A percentile compares a stretch with the other conserved stretches of the same genome.
Evolutionary conservation across 2,329 filamentous ascomycete species (phyloP).

Genomic region (Colletotrichum zoysiae): DNA sequence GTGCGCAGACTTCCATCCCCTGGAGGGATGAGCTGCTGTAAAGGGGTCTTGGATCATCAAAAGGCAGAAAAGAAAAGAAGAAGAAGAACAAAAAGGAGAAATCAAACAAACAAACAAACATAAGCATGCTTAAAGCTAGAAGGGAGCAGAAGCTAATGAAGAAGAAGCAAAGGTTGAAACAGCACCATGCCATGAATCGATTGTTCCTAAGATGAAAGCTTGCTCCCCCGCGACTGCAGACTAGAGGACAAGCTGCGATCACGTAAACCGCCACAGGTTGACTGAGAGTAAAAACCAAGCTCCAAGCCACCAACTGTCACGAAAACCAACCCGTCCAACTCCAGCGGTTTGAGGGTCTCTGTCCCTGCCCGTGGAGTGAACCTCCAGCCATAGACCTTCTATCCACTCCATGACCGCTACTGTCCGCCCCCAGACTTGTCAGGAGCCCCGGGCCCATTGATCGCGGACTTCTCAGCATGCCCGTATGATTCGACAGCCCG

Average conservation of each 20-base stretch:
- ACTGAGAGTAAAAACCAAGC: background rate
- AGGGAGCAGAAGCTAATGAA: background rate
- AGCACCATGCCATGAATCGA: background rate
- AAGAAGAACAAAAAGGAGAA: background rate
- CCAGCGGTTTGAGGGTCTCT: conserved; percentile 27
- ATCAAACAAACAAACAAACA: conserved; percentile 22
- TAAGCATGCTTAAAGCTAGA: background rate
- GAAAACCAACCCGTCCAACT: conserved; percentile 39
- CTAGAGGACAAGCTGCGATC: background rate
- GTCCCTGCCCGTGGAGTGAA: conserved; percentile 12
- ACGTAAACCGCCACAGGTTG: background rate
- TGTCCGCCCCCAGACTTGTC: conserved; percentile 4
- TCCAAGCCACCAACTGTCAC: background rate
- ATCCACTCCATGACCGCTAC: conserved; percentile 2
- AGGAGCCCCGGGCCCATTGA: conserved; percentile 32
- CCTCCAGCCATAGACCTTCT: conserved; percentile 11
- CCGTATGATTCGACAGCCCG: background rate
- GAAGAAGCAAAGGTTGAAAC: conserved; percentile 5
- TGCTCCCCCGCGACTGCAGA: background rate
- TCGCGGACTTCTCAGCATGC: conserved; percentile 29
- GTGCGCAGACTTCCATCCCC: conserved; percentile 59
- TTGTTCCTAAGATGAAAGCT: background rate
- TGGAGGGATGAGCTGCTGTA: conserved; percentile 56
- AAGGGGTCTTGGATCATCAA: background rate
- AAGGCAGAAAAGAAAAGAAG: conserved; percentile 5